A percentile compares a stretch with the other conserved stretches of the same genome.
These are phyloP conservation scores for Trichothecium roseum DNA, from an alignment of 2,329 filamentous ascomycete genomes.

Conservation along the genomic window DNA sequence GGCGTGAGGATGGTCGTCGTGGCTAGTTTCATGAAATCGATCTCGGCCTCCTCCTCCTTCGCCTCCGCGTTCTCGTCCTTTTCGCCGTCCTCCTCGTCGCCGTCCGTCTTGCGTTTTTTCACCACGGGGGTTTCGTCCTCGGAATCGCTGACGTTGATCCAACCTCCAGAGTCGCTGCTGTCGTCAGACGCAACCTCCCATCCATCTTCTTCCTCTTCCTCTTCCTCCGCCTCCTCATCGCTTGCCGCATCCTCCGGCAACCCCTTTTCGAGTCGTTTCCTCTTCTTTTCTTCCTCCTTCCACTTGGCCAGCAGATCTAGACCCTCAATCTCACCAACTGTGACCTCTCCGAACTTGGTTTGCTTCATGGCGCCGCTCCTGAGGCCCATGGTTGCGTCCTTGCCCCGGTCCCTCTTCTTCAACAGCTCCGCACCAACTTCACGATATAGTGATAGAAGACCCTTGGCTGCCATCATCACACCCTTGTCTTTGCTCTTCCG, in stretches of 20 bases:
- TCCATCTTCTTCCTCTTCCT: conserved; percentile 49
- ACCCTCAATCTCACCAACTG: conserved; percentile 75
- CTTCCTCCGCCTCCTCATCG: conserved; percentile 50
- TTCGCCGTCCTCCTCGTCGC: conserved; percentile 13
- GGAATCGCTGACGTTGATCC: conserved; percentile 84
- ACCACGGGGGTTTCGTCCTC: conserved; percentile 62
- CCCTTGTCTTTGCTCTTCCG: conserved; percentile 97
- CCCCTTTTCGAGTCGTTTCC: conserved; percentile 60
- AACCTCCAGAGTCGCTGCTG: conserved; percentile 68
- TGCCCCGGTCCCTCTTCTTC: conserved; percentile 82
- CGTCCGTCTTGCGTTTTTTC: conserved; percentile 29
- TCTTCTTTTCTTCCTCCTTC: conserved; percentile 81
- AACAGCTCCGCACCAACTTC: conserved; percentile 86
- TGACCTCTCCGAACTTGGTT: conserved; percentile 73
- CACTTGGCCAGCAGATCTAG: conserved; percentile 84
- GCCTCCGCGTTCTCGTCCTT: conserved; percentile 31
- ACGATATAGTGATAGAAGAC: conserved; percentile 79
- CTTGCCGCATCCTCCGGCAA: conserved; percentile 51
- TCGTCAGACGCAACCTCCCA: conserved; percentile 53
- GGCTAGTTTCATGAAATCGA: conserved; percentile 59
- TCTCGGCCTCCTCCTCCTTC: conserved; percentile 30
- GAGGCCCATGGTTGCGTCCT: conserved; percentile 77
- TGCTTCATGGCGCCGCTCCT: conserved; percentile 65
- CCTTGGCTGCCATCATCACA: conserved; percentile 97
- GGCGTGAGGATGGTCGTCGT: conserved; percentile 91